Percentiles rank a stretch among this genome's conserved stretches.
Evolutionary conservation across 2,329 filamentous ascomycete genomes (phyloP).

Genomic region (Ampelomyces quisqualis): DNA sequence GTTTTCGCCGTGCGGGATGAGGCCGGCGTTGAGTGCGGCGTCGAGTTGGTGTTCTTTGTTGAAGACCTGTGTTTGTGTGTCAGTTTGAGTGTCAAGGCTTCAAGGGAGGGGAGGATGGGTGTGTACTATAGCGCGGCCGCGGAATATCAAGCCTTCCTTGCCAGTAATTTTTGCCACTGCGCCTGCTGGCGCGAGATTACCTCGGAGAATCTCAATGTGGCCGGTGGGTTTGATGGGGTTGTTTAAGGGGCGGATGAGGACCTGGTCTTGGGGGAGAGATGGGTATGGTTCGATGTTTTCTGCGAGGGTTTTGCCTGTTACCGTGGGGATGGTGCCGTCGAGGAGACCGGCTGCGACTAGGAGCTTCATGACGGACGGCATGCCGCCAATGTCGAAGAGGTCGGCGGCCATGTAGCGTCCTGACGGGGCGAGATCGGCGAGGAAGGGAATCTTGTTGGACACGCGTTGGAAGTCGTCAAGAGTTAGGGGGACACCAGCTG

Average conservation of each 20-base stretch:
- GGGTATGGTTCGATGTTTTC: conserved; percentile 80
- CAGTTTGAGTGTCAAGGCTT: background rate
- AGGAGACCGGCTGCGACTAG: conserved; percentile 74
- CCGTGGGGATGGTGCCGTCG: conserved; percentile 74
- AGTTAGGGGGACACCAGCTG: conserved; percentile 73
- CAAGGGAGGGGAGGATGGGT: background rate
- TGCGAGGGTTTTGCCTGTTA: conserved; percentile 80
- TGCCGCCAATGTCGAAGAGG: conserved; percentile 80
- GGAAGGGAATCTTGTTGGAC: conserved; percentile 78
- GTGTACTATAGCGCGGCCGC: conserved; percentile 67
- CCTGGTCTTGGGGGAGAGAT: conserved; percentile 73
- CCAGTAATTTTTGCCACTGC: conserved; percentile 96
- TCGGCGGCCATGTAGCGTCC: conserved; percentile 88
- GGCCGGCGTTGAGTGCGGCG: conserved; percentile 68
- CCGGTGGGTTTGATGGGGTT: conserved; percentile 85
- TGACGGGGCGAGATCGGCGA: conserved; percentile 80
- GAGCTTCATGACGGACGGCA: conserved; percentile 81
- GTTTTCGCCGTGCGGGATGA: conserved; percentile 73
- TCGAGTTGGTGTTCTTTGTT: conserved; percentile 82
- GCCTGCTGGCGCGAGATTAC: conserved; percentile 84
- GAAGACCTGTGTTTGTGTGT: conserved; percentile 55
- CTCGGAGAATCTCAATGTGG: conserved; percentile 83
- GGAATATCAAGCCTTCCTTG: conserved; percentile 84
- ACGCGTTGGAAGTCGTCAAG: conserved; percentile 82
- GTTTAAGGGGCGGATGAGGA: conserved; percentile 76